These are phyloP conservation scores for Podila epigama DNA, from an alignment of 192 early-diverging fungal genomes.

Conservation along the genomic window DNA sequence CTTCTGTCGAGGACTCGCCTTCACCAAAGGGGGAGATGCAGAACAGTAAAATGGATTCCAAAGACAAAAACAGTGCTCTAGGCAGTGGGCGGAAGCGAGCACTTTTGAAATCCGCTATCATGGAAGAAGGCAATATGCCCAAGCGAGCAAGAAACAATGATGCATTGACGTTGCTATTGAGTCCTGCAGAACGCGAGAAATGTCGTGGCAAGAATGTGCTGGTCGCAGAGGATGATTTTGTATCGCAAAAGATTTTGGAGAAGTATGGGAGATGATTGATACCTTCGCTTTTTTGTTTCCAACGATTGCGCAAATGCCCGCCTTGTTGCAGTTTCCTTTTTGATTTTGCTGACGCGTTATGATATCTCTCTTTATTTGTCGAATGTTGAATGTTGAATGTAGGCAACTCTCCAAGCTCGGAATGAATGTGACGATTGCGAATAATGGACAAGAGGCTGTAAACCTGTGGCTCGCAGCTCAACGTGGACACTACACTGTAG, in stretches of 20 bases:
- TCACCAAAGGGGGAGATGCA: too few relatives aligned
- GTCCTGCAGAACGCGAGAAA: slow-evolving; percentile 10
- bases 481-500: slow-evolving; percentile 34
- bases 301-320: too few relatives aligned
- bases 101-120: too few relatives aligned
- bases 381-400: not conserved
- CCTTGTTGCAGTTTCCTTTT: not conserved
- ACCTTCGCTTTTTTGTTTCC: not conserved
- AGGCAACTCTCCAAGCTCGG: slow-evolving; percentile 45
- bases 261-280: slow-evolving; percentile 38
- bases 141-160: slow-evolving; percentile 40
- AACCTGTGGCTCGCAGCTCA: slow-evolving; percentile 26
- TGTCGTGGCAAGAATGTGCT: slow-evolving; percentile 44
- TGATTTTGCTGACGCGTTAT: not conserved
- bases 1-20: too few relatives aligned
- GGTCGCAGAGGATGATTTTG: slow-evolving; percentile 47
- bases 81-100: slow-evolving; percentile 5
- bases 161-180: slow-evolving; percentile 26
- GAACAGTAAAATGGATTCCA: too few relatives aligned
- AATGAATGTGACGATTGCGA: slow-evolving; percentile 46
- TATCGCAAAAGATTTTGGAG: slow-evolving; percentile 37
- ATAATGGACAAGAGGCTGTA: slow-evolving; percentile 43
- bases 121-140: slow-evolving; percentile 5
- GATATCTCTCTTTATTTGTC: not conserved
- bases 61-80: slow-evolving; percentile 7